These are phyloP conservation scores for Trichoderma endophyticum DNA, from an alignment of 2,329 filamentous ascomycete species.

Conservation along the genomic window DNA sequence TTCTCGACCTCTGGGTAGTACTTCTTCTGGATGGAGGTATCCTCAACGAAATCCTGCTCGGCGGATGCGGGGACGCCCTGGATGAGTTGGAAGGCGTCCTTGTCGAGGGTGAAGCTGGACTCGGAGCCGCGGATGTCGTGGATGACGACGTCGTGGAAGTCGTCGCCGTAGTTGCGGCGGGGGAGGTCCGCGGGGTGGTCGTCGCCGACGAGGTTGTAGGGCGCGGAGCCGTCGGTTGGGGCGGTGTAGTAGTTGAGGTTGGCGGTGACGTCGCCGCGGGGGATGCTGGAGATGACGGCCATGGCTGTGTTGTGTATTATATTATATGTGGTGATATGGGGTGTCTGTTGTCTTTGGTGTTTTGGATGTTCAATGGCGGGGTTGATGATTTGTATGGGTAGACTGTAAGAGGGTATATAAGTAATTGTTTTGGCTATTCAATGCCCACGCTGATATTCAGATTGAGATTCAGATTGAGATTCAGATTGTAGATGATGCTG, in stretches of 20 bases:
- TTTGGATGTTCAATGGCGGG: not conserved
- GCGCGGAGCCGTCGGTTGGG: slow-evolving; percentile 56
- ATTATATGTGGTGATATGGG: not conserved
- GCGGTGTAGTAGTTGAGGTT: slow-evolving; percentile 63
- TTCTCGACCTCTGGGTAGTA: slow-evolving; percentile 86
- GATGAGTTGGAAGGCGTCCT: slow-evolving; percentile 70
- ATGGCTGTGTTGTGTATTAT: slow-evolving; percentile 28
- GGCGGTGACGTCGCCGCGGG: slow-evolving; percentile 59
- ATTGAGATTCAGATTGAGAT: not conserved
- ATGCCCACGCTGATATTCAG: not conserved
- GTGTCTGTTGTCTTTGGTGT: not conserved
- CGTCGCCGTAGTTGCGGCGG: slow-evolving; percentile 61
- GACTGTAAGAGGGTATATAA: not conserved
- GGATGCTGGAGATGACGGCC: slow-evolving; percentile 42
- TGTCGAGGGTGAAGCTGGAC: slow-evolving; percentile 62
- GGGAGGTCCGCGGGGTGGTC: slow-evolving; percentile 56
- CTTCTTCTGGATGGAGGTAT: slow-evolving; percentile 62
- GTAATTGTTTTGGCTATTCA: not conserved
- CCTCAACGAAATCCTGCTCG: slow-evolving; percentile 58
- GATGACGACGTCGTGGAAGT: slow-evolving; percentile 54
- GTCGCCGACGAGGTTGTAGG: slow-evolving; percentile 66
- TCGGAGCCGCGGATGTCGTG: slow-evolving; percentile 73
- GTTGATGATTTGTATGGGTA: not conserved
- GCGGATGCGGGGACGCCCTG: slow-evolving; percentile 52
- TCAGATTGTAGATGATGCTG: not conserved